These are phyloP conservation scores for Amaranthus palmeri DNA, from an alignment of 148 eudicot species.

Conservation along the genomic window DNA sequence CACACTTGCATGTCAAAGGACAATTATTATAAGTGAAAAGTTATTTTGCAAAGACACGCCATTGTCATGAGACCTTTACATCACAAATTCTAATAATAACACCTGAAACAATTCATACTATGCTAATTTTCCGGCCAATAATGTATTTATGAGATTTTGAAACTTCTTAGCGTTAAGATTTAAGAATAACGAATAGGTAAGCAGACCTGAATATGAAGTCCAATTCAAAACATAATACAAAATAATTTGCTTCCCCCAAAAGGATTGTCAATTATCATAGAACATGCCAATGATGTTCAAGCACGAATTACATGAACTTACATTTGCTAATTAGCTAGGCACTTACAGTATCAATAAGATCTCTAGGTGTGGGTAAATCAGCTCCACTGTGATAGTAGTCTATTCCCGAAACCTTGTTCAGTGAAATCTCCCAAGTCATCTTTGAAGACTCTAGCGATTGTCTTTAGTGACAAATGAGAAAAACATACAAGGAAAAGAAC, in stretches of 20 bases:
- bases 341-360: conserved; percentile 79
- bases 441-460: too few species aligned
- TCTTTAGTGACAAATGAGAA: too few species aligned
- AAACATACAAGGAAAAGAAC: too few species aligned
- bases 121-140: not conserved
- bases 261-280: not conserved
- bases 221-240: too few species aligned
- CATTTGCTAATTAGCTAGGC: not conserved
- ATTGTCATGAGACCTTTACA: not conserved
- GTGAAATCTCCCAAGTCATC: too few species aligned
- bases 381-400: conserved; percentile 89
- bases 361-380: conserved; percentile 80
- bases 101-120: not conserved
- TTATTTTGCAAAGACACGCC: not conserved
- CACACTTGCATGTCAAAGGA: not conserved
- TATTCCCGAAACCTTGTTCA: conserved; percentile 82
- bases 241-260: too few species aligned
- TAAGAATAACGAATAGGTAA: not conserved
- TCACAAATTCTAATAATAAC: not conserved
- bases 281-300: too few species aligned
- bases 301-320: not conserved
- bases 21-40: not conserved
- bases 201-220: not conserved
- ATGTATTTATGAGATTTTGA: not conserved
- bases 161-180: not conserved